phyloP scores from a whole-genome alignment of 2,329 filamentous ascomycete genomes.

The Exophiala sp. region DNA sequence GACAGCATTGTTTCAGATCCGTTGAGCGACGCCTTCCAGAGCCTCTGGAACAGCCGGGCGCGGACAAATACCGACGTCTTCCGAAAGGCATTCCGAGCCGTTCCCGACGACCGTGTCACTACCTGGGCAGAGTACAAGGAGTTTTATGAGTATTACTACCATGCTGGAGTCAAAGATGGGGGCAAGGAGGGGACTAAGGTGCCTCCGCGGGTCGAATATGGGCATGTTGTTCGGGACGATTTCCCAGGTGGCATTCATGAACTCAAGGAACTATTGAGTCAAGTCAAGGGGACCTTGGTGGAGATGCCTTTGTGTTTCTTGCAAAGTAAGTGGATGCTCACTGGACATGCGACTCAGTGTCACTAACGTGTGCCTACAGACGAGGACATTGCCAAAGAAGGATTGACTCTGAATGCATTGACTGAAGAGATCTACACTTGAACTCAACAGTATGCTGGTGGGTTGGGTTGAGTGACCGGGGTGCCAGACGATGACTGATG shows the following conservation, averaged over 20 bases:
- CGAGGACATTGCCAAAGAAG: constrained; percentile 79
- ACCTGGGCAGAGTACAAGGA: constrained; percentile 59
- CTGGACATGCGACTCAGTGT: background rate
- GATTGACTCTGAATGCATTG: constrained; percentile 63
- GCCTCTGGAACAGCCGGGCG: constrained; percentile 54
- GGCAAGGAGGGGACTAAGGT: constrained; percentile 38
- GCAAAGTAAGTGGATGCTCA: constrained; percentile 25
- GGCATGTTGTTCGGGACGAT: constrained; percentile 77
- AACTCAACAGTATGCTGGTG: constrained; percentile 9
- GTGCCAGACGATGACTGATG: constrained; percentile 5
- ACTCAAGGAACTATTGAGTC: constrained; percentile 62
- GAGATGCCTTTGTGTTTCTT: constrained; percentile 91
- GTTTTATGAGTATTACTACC: constrained; percentile 58
- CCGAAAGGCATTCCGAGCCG: constrained; percentile 56
- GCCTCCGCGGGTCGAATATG: constrained; percentile 65
- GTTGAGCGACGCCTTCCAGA: constrained; percentile 50
- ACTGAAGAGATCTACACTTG: constrained; percentile 68
- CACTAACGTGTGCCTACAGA: constrained; percentile 47
- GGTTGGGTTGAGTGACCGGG: background rate
- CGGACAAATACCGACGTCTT: constrained; percentile 56
- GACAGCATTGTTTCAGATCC: constrained; percentile 53
- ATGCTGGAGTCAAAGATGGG: constrained; percentile 39
- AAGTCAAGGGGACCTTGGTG: constrained; percentile 65
- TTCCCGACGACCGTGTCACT: constrained; percentile 53
- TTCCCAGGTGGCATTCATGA: constrained; percentile 64